Evolutionary conservation across 78 protist species (phyloP).

Genomic region (Dictyostelium brefeldianum): DNA sequence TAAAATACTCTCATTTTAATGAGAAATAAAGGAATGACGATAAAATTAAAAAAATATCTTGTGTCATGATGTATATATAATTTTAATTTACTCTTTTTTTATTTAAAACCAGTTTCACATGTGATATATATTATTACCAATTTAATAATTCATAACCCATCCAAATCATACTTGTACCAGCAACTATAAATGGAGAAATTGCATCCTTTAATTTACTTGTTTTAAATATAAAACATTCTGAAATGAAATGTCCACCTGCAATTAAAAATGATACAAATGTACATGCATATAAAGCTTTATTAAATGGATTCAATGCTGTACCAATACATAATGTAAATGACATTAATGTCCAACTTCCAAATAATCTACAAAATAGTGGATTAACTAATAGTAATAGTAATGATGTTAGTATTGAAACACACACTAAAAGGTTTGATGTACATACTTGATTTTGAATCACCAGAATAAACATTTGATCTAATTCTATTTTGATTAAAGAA

Average conservation of each 20-base stretch:
- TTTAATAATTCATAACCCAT: conserved; percentile 62
- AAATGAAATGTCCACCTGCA: conserved; percentile 40
- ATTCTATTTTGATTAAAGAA: conserved; percentile 49
- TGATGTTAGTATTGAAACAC: not conserved
- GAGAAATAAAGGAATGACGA: too few species aligned
- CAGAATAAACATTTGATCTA: conserved; percentile 67
- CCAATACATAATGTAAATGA: conserved; percentile 61
- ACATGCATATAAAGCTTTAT: conserved; percentile 26
- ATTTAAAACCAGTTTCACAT: not conserved
- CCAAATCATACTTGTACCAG: conserved; percentile 56
- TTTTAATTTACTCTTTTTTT: not conserved
- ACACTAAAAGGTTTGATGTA: not conserved
- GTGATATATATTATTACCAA: conserved; percentile 35
- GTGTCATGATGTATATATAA: too few species aligned
- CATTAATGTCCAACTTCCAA: conserved; percentile 70
- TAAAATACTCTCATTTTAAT: not conserved
- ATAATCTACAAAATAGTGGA: conserved; percentile 49
- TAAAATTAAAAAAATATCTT: too few species aligned
- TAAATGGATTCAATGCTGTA: conserved; percentile 58
- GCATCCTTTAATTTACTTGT: conserved; percentile 28
- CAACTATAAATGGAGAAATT: conserved; percentile 67
- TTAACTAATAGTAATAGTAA: conserved; percentile 5
- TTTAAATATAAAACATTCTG: conserved; percentile 52
- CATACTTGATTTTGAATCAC: conserved; percentile 46
- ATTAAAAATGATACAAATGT: conserved; percentile 41